Evolutionary conservation across 192 early-diverging fungal genomes (phyloP).

Genomic region (Jimgerdemannia flammicorona): DNA sequence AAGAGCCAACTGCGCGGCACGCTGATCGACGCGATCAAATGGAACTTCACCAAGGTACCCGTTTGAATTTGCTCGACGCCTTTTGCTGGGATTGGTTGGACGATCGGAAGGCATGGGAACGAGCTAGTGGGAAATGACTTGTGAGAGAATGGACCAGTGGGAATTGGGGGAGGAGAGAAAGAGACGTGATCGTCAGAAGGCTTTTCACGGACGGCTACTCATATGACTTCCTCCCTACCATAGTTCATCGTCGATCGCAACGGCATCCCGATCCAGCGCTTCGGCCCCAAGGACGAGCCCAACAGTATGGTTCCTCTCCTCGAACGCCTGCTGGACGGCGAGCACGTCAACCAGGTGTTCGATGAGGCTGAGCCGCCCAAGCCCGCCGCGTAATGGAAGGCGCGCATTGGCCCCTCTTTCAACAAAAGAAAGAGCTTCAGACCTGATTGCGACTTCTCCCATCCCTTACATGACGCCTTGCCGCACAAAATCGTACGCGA

Average conservation of each 20-base stretch:
- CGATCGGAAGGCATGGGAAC: background rate
- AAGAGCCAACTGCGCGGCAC: conserved; percentile 36
- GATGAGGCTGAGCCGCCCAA: background rate
- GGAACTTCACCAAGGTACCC: conserved; percentile 67
- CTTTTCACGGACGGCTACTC: too few species aligned
- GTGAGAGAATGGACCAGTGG: too few species aligned
- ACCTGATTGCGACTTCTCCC: background rate
- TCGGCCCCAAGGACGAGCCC: conserved; percentile 5
- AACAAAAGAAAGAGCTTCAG: background rate
- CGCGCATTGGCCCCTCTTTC: background rate
- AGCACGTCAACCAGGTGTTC: background rate
- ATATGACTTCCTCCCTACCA: background rate
- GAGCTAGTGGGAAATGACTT: too few species aligned
- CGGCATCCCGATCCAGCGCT: background rate
- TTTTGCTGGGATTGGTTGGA: background rate
- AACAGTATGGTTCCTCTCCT: background rate
- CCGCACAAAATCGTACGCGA: conserved; percentile 1
- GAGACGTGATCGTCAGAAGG: too few species aligned
- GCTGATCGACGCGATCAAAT: conserved; percentile 55
- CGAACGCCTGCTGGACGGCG: background rate
- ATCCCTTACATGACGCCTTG: conserved; percentile 2
- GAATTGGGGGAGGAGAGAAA: too few species aligned
- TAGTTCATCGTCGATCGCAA: background rate
- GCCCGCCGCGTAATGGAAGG: background rate
- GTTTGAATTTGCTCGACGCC: too few species aligned